phyloP scores from a whole-genome alignment of 208 protist species.

The Strigomonas oncopelti region DNA sequence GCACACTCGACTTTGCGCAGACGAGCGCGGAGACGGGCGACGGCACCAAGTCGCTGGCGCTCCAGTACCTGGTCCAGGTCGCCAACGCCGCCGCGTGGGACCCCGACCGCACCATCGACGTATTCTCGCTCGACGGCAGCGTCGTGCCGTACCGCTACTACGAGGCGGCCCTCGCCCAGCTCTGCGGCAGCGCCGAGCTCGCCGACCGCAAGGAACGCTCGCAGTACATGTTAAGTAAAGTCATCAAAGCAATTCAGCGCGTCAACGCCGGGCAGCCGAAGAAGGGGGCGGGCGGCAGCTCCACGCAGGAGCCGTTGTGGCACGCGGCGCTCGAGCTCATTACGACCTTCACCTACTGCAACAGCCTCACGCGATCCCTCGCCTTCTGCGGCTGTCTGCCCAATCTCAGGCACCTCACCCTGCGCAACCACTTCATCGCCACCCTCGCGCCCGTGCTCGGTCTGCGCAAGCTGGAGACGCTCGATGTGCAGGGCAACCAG shows the following conservation, averaged over 20 bases:
- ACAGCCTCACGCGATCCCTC: slow-evolving; percentile 27
- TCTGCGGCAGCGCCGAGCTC: background rate
- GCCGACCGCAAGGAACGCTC: background rate
- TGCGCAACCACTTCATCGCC: slow-evolving; percentile 54
- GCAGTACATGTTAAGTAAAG: background rate
- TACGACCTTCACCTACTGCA: slow-evolving; percentile 23
- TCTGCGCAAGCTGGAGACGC: slow-evolving; percentile 39
- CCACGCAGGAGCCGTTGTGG: background rate
- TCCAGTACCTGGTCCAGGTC: slow-evolving; percentile 18
- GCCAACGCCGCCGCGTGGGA: slow-evolving; percentile 9
- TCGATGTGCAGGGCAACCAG: slow-evolving; percentile 78
- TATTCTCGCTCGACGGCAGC: slow-evolving; percentile 24
- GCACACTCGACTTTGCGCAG: slow-evolving; percentile 16
- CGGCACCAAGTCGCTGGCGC: background rate
- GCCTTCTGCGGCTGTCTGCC: slow-evolving; percentile 16
- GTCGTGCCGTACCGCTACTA: slow-evolving; percentile 21
- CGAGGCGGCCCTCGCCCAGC: slow-evolving; percentile 12
- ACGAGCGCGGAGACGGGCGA: slow-evolving; percentile 3
- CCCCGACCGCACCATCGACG: slow-evolving; percentile 8
- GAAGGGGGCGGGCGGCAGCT: background rate
- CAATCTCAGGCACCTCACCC: slow-evolving; percentile 33
- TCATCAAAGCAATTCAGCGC: slow-evolving; percentile 7
- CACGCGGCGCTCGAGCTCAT: background rate
- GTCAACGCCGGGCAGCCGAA: background rate
- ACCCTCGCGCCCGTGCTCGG: slow-evolving; percentile 45